Evolutionary conservation across 2,329 filamentous ascomycete genomes (phyloP).

Genomic region (Venturiaceae sp.): DNA sequence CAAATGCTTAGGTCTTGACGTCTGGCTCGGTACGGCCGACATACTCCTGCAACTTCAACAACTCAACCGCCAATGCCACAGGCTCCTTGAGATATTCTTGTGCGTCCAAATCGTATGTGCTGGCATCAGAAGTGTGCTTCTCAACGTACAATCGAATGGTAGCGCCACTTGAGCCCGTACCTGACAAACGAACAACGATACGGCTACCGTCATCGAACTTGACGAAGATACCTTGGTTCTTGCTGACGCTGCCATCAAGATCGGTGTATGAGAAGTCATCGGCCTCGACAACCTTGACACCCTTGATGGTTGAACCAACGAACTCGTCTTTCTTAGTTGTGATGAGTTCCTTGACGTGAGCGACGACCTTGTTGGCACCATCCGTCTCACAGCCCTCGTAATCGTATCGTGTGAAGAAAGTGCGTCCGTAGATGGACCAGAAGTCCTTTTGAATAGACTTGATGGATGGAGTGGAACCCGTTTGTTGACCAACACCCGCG

Average conservation of each 20-base stretch:
- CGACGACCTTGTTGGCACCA: slow-evolving; percentile 82
- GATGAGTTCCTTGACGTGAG: slow-evolving; percentile 69
- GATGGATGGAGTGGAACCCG: slow-evolving; percentile 78
- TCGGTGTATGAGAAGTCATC: slow-evolving; percentile 98
- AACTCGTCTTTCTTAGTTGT: slow-evolving; percentile 60
- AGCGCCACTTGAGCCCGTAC: slow-evolving; percentile 88
- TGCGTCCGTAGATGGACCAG: slow-evolving; percentile 92
- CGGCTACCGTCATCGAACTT: slow-evolving; percentile 92
- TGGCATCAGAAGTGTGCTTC: slow-evolving; percentile 78
- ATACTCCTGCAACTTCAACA: slow-evolving; percentile 90
- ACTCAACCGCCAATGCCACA: slow-evolving; percentile 71
- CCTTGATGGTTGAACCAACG: slow-evolving; percentile 70
- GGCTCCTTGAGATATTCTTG: slow-evolving; percentile 92
- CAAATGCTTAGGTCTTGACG: slow-evolving; percentile 4
- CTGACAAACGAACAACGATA: slow-evolving; percentile 89
- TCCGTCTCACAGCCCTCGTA: slow-evolving; percentile 93
- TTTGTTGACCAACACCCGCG: slow-evolving; percentile 78
- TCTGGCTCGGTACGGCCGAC: slow-evolving; percentile 53
- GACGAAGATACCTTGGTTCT: slow-evolving; percentile 92
- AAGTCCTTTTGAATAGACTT: slow-evolving; percentile 94
- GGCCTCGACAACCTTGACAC: slow-evolving; percentile 77
- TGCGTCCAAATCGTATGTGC: slow-evolving; percentile 69
- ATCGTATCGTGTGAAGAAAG: slow-evolving; percentile 98
- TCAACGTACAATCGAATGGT: slow-evolving; percentile 97
- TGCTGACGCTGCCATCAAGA: slow-evolving; percentile 90